phyloP scores from a whole-genome alignment of 352 stramenopile genomes.

The Phytophthora cryptogea region DNA sequence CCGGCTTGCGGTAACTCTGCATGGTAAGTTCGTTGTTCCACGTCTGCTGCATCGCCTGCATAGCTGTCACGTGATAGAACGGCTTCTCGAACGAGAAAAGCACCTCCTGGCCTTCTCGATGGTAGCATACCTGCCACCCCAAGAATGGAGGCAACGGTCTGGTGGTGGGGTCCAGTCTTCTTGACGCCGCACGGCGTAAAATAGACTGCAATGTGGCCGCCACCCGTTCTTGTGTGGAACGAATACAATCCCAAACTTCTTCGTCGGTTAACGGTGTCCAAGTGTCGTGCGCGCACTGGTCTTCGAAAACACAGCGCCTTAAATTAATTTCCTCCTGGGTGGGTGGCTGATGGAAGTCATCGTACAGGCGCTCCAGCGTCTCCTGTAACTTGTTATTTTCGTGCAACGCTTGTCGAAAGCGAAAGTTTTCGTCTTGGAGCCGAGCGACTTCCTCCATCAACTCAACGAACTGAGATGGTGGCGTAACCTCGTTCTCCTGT shows the following conservation, averaged over 20 bases:
- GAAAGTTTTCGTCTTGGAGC: constrained; percentile 51
- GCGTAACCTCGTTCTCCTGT: background rate
- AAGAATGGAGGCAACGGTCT: constrained; percentile 47
- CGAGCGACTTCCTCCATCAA: constrained; percentile 40
- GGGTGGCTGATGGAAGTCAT: constrained; percentile 24
- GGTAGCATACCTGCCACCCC: constrained; percentile 45
- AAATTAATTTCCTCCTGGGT: constrained; percentile 21
- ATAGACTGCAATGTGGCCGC: constrained; percentile 34
- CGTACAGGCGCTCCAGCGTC: constrained; percentile 50
- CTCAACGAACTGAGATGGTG: constrained; percentile 39
- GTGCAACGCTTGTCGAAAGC: constrained; percentile 42
- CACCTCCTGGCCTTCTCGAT: constrained; percentile 37
- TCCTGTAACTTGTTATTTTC: constrained; percentile 57
- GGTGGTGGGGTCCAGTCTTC: constrained; percentile 7
- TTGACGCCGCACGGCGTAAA: constrained; percentile 11
- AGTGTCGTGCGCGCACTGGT: constrained; percentile 16
- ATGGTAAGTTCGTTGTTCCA: constrained; percentile 48
- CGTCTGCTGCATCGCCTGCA: constrained; percentile 44
- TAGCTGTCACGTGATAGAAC: constrained; percentile 46
- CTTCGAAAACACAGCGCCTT: constrained; percentile 11
- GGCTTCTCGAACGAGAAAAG: constrained; percentile 54
- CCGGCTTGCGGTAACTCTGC: constrained; percentile 40
- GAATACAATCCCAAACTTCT: constrained; percentile 26
- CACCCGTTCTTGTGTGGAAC: constrained; percentile 29
- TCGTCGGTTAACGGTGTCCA: constrained; percentile 33